A percentile compares a stretch with the other conserved stretches of the same genome.
phyloP scores from a whole-genome alignment of 2,329 filamentous ascomycete genomes.

The Phialocephala sp. region DNA sequence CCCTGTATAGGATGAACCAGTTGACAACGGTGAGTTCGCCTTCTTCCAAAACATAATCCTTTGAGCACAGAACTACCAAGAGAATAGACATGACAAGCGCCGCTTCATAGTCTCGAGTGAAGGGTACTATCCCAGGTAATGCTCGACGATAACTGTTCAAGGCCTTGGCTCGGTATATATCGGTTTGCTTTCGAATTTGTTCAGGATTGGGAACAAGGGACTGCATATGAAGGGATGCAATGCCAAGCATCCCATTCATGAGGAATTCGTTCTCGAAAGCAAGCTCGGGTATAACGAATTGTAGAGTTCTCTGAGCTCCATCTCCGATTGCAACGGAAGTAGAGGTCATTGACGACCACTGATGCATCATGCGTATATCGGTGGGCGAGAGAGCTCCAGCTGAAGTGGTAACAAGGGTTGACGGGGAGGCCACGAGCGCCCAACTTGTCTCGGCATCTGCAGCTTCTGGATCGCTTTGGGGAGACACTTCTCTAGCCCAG shows the following conservation, averaged over 20 bases:
- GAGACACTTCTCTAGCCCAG: not conserved
- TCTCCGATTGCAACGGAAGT: conserved; percentile 28
- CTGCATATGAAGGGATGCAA: conserved; percentile 39
- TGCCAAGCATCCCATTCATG: conserved; percentile 37
- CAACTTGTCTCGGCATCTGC: conserved; percentile 14
- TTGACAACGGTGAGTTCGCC: conserved; percentile 36
- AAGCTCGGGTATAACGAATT: conserved; percentile 35
- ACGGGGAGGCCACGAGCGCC: conserved; percentile 20
- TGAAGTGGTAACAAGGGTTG: conserved; percentile 27
- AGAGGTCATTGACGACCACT: conserved; percentile 38
- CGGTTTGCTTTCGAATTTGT: conserved; percentile 29
- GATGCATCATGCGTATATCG: conserved; percentile 40
- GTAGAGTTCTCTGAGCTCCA: conserved; percentile 27
- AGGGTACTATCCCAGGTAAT: conserved; percentile 25
- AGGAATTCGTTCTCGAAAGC: conserved; percentile 40
- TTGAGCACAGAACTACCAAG: conserved; percentile 35
- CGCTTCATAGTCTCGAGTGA: conserved; percentile 36
- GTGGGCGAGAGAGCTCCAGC: conserved; percentile 28
- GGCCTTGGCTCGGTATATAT: conserved; percentile 36
- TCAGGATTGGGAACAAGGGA: conserved; percentile 25
- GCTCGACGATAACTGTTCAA: conserved; percentile 35
- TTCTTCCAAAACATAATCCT: conserved; percentile 21
- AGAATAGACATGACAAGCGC: conserved; percentile 38
- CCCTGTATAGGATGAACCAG: conserved; percentile 38
- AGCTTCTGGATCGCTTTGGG: not conserved